phyloP scores from a whole-genome alignment of 495 filamentous ascomycete genomes.

The Friedmanniomyces simplex region DNA sequence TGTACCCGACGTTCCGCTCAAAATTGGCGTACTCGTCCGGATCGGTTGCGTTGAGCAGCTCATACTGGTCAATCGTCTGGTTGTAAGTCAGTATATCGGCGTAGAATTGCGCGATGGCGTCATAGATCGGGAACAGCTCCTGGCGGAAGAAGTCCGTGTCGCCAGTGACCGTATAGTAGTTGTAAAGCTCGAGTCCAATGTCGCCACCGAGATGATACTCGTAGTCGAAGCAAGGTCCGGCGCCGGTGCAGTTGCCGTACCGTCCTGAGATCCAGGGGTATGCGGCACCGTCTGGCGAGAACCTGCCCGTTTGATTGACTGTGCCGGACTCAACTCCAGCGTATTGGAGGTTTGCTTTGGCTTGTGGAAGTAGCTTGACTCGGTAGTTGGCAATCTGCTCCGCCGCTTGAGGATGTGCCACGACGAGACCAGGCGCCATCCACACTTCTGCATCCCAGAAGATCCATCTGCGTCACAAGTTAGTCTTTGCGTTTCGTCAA shows the following conservation, averaged over 20 bases:
- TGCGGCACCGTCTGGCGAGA: constrained; percentile 44
- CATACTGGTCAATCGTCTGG: constrained; percentile 37
- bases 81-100: constrained; percentile 46
- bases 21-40: constrained; percentile 71
- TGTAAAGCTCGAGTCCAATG: constrained; percentile 51
- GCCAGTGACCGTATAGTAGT: constrained; percentile 52
- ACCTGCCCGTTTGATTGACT: constrained; percentile 40
- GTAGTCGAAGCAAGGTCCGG: constrained; percentile 57
- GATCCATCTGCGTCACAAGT: constrained; percentile 2
- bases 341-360: constrained; percentile 32
- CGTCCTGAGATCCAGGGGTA: constrained; percentile 57
- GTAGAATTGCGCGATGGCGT: constrained; percentile 49
- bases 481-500: not conserved
- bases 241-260: constrained; percentile 55
- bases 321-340: constrained; percentile 23
- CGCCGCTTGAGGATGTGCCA: constrained; percentile 47
- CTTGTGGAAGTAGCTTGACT: constrained; percentile 41
- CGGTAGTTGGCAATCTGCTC: constrained; percentile 51
- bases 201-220: constrained; percentile 64
- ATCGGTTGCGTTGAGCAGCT: constrained; percentile 62
- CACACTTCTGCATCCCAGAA: constrained; percentile 59
- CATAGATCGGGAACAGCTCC: constrained; percentile 47
- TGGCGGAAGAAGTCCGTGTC: constrained; percentile 45
- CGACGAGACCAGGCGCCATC: constrained; percentile 56
- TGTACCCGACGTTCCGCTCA: constrained; percentile 61